Base-by-base conservation (phyloP, 2,329 filamentous ascomycete genomes). In the Xylaria sp. region DNA sequence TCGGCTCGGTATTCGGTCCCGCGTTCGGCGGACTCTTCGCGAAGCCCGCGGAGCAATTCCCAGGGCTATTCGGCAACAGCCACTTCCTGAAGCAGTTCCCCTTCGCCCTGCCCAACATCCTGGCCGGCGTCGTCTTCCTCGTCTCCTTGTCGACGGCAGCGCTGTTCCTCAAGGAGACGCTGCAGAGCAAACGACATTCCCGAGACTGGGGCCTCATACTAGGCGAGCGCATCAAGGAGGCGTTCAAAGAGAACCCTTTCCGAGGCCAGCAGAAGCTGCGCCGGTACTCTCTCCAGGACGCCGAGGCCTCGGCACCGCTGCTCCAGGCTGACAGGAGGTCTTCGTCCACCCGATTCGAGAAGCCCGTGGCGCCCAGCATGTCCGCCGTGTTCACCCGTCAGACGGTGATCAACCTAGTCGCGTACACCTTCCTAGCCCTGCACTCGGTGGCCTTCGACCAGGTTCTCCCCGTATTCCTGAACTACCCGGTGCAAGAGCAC, bases 391-490 rank as follows among this genome's bases (percentile, higher is more conserved):
- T 97, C 73, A 91, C 89, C 0, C 84, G 83, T 0, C 93, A 97
- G 79, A 92, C 93, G 0, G 85, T 87, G 38, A 84, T 96, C 64
- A 92, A 94, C 72, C 84, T 98, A 1, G 70, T 93, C 1, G 86
- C 90, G 0, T 97, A 98, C 80, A 91, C 91, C 1, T 84, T 96
- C 59, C 85, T 98, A 20, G 92, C 93, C 0, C 86, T 97, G 58
- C 94, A 97, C 79, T 90, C 89, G 0, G 89, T 97, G 46, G 90
- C 93, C 0, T 97, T 90, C 77, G 95, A 98, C 79, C 94, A 97
- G 77, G 85, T 95, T 2, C 87, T 98, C 1, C 92, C 94, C 3
- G 93, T 97, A 0, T 97, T 97, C 79, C 87, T 97, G 75, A 92
- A 97, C 80, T 91, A 93, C 72, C 91, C 92, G 0, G 77, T 84